A percentile compares a stretch with the other conserved stretches of the same genome.
These are phyloP conservation scores for Dunaliella primolecta DNA, from an alignment of 139 green algal genomes.

Conservation along the genomic window DNA sequence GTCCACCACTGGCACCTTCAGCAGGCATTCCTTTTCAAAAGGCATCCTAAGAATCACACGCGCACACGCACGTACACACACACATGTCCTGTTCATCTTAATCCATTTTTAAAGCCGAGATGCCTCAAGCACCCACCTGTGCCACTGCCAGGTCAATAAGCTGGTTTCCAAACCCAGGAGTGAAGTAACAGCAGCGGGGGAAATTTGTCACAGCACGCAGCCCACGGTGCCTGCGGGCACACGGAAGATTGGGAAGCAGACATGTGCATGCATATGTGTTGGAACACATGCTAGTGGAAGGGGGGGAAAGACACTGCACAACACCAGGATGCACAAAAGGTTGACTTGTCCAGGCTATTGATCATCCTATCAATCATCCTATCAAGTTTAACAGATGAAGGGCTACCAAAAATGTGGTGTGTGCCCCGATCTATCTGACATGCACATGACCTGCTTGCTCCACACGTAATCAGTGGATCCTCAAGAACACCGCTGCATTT, in stretches of 20 bases:
- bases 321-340: background rate
- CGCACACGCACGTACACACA: background rate
- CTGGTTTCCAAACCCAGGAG: background rate
- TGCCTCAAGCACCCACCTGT: background rate
- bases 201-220: slow-evolving; percentile 23
- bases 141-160: background rate
- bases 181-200: background rate
- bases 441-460: no score
- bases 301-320: no score
- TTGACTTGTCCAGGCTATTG: background rate
- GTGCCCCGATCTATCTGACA: no score
- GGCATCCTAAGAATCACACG: background rate
- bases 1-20: no score
- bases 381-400: background rate
- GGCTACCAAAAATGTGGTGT: no score
- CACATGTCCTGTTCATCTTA: no score
- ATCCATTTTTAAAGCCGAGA: background rate
- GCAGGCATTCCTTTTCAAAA: no score
- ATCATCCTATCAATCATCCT: background rate
- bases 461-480: no score
- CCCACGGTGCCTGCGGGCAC: background rate
- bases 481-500: no score
- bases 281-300: no score
- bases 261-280: background rate
- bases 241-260: background rate